Percentiles rank a stretch among this genome's conserved stretches.
These are phyloP conservation scores for Melanomma pulvis-pyrius DNA, from an alignment of 495 filamentous ascomycete genomes.

Conservation along the genomic window DNA sequence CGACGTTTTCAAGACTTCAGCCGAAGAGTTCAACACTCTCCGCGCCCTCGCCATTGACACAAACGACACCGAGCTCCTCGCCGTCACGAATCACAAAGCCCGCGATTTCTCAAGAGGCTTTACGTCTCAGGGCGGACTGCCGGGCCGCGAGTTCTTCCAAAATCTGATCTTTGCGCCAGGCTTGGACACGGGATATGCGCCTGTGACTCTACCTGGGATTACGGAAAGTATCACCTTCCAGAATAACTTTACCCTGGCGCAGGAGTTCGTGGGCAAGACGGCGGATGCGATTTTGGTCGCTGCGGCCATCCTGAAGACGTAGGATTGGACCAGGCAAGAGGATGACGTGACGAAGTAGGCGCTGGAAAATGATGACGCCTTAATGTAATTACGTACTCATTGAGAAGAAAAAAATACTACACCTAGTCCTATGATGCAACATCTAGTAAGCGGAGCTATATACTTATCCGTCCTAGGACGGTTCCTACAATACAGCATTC, in stretches of 20 bases:
- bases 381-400: no score
- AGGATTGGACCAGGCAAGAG: background rate
- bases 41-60: conserved; percentile 20
- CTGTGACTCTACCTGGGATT: conserved; percentile 34
- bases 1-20: conserved; percentile 17
- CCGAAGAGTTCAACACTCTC: conserved; percentile 19
- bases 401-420: no score
- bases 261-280: conserved; percentile 36
- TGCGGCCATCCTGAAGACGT: conserved; percentile 34
- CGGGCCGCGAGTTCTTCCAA: conserved; percentile 33
- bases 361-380: no score
- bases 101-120: conserved; percentile 35
- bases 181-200: conserved; percentile 37
- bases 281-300: conserved; percentile 30
- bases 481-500: no score
- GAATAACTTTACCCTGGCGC: conserved; percentile 24
- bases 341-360: background rate
- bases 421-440: no score
- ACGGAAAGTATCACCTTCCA: conserved; percentile 29
- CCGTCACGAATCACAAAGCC: conserved; percentile 34
- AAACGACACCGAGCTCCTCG: conserved; percentile 23
- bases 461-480: no score
- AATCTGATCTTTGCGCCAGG: conserved; percentile 36
- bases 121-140: conserved; percentile 32
- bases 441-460: no score